Conservation (phyloP, 495 filamentous ascomycete species). For the Hypoxylon perforatum region DNA sequence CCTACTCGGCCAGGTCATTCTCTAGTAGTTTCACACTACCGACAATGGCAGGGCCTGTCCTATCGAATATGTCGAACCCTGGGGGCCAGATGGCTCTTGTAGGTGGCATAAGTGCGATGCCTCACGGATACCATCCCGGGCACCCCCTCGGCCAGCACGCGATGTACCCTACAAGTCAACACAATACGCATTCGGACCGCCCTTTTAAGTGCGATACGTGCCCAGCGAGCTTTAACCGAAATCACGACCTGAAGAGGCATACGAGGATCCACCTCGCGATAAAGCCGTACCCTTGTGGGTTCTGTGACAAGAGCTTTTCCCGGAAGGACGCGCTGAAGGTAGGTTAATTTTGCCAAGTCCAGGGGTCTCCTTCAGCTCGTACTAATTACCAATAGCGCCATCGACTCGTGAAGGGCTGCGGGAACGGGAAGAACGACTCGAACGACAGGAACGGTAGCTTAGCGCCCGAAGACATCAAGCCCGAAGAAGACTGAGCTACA, state of each 20-base stretch:
- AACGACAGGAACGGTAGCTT: constrained; percentile 25
- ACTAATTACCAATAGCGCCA: constrained; percentile 72
- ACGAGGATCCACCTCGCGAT: constrained; percentile 94
- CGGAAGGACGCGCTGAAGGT: constrained; percentile 98
- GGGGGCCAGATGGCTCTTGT: constrained; percentile 75
- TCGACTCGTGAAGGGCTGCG: constrained; percentile 93
- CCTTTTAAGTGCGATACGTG: constrained; percentile 97
- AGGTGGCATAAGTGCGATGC: constrained; percentile 64
- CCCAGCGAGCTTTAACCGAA: constrained; percentile 92
- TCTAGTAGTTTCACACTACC: constrained; percentile 17
- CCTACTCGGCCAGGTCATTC: constrained; percentile 44
- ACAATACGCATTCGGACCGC: constrained; percentile 69
- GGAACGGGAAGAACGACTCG: constrained; percentile 60
- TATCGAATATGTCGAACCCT: constrained; percentile 82
- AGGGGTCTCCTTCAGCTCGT: neutral
- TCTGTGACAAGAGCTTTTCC: constrained; percentile 97
- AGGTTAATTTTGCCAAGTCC: constrained; percentile 10
- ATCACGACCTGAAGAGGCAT: constrained; percentile 96
- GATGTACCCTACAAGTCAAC: constrained; percentile 64
- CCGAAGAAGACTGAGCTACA: constrained; percentile 10
- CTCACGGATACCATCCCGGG: constrained; percentile 64
- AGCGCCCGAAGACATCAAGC: constrained; percentile 33
- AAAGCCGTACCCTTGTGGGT: constrained; percentile 91
- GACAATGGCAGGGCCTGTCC: constrained; percentile 72
- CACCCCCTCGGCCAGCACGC: constrained; percentile 66